Evolutionary conservation across 2,329 filamentous ascomycete genomes (phyloP).

Genomic region (Dryadomyces quercus-mongolicae): DNA sequence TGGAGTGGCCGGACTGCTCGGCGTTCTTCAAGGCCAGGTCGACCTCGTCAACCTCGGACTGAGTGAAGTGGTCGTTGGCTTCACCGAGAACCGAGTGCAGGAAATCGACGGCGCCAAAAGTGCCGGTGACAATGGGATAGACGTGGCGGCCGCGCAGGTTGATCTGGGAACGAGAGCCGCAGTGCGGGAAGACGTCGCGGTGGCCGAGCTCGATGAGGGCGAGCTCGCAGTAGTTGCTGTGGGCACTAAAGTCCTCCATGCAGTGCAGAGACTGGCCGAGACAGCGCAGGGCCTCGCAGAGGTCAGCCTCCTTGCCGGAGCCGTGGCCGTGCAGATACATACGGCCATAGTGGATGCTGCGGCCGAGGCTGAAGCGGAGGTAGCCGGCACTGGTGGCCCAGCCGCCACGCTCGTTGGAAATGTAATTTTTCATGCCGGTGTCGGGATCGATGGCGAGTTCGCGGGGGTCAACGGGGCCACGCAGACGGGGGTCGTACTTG

Average conservation of each 20-base stretch:
- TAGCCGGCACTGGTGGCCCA: slow-evolving; percentile 90
- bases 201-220: slow-evolving; percentile 62
- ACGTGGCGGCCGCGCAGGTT: slow-evolving; percentile 53
- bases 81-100: slow-evolving; percentile 65
- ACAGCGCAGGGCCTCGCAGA: slow-evolving; percentile 69
- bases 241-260: slow-evolving; percentile 67
- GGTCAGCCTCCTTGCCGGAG: slow-evolving; percentile 58
- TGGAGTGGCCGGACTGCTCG: slow-evolving; percentile 32
- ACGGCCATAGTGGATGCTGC: slow-evolving; percentile 67
- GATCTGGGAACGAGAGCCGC: slow-evolving; percentile 54
- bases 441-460: slow-evolving; percentile 62
- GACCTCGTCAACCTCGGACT: slow-evolving; percentile 74
- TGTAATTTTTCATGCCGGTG: slow-evolving; percentile 99
- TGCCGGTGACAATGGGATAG: slow-evolving; percentile 58
- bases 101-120: slow-evolving; percentile 75
- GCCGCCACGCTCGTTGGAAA: slow-evolving; percentile 74
- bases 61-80: slow-evolving; percentile 72
- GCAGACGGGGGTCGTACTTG: slow-evolving; percentile 67
- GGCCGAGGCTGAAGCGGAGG: slow-evolving; percentile 60
- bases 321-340: slow-evolving; percentile 54
- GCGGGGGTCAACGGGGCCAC: slow-evolving; percentile 59
- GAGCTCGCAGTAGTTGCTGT: slow-evolving; percentile 76
- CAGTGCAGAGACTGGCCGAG: slow-evolving; percentile 67
- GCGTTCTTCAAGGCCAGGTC: slow-evolving; percentile 63
- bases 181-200: slow-evolving; percentile 59